Conservation (phyloP, 2,329 filamentous ascomycete species). For the Bipolaris gigantea region DNA sequence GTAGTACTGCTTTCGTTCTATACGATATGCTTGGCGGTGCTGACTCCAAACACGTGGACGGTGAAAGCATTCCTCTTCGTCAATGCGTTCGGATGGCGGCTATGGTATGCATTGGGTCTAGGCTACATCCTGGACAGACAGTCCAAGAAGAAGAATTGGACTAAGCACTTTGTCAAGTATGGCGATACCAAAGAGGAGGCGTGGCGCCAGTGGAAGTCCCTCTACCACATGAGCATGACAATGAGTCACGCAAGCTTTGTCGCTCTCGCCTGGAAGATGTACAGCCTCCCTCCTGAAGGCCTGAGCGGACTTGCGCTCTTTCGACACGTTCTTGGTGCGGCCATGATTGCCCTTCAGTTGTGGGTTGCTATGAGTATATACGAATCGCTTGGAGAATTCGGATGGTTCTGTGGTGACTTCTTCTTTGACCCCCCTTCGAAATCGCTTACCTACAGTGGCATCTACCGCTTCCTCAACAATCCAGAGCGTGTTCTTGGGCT, state of each 20-base stretch:
- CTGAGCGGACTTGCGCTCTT: conserved; percentile 81
- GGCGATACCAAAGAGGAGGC: conserved; percentile 88
- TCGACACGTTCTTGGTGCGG: conserved; percentile 80
- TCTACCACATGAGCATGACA: conserved; percentile 89
- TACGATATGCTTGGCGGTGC: conserved; percentile 69
- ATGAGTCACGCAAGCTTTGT: conserved; percentile 89
- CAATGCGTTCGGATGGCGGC: conserved; percentile 79
- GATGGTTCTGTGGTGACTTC: conserved; percentile 85
- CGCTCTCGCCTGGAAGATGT: conserved; percentile 95
- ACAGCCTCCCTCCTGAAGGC: conserved; percentile 84
- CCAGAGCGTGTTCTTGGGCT: conserved; percentile 92
- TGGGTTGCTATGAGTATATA: conserved; percentile 96
- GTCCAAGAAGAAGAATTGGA: conserved; percentile 91
- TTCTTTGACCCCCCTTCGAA: conserved; percentile 90
- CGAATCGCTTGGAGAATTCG: conserved; percentile 93
- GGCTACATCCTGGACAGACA: conserved; percentile 83
- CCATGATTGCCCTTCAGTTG: conserved; percentile 80
- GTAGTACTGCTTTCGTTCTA: conserved; percentile 77
- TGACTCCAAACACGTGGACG: conserved; percentile 74
- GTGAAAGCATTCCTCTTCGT: conserved; percentile 79
- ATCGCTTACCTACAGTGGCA: conserved; percentile 85
- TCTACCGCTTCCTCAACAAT: conserved; percentile 98
- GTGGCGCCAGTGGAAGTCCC: conserved; percentile 96
- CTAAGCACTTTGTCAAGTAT: conserved; percentile 94
- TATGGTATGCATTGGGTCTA: conserved; percentile 90